Evolutionary conservation across 2,329 filamentous ascomycete genomes (phyloP).

Genomic region (Cryphonectria nitschkei): DNA sequence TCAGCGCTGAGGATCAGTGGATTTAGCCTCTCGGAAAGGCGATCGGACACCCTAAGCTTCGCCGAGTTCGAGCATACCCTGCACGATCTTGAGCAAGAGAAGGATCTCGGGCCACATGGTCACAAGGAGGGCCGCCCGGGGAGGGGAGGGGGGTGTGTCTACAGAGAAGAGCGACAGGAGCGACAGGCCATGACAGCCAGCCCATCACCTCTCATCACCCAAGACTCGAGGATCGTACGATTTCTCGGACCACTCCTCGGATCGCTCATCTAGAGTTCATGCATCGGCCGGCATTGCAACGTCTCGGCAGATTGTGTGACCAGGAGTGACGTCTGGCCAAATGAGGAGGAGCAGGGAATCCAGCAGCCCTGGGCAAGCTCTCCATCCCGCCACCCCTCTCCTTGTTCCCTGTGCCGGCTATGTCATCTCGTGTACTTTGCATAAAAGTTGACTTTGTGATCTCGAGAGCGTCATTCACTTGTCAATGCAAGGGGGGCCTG

Average conservation of each 20-base stretch:
- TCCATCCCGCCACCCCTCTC: not conserved
- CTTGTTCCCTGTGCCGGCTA: not conserved
- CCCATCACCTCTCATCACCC: not conserved
- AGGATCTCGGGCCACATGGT: not conserved
- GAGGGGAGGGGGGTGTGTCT: no score
- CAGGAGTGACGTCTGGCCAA: not conserved
- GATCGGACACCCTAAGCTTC: not conserved
- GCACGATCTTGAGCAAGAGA: not conserved
- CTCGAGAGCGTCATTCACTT: not conserved
- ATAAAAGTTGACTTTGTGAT: not conserved
- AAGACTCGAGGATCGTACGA: not conserved
- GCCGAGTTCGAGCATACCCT: not conserved
- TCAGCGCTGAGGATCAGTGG: not conserved
- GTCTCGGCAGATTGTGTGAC: not conserved
- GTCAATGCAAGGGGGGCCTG: not conserved
- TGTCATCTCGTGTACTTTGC: not conserved
- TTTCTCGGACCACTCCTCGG: conserved; percentile 9
- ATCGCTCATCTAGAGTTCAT: not conserved
- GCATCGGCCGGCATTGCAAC: not conserved
- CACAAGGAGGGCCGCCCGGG: not conserved
- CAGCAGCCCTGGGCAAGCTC: not conserved
- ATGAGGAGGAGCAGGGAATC: not conserved
- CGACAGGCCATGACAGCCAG: not conserved
- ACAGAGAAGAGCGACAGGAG: not conserved
- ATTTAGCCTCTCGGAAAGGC: not conserved